phyloP scores from a whole-genome alignment of 2,329 filamentous ascomycete genomes.

The Trichoderma afroharzianum region DNA sequence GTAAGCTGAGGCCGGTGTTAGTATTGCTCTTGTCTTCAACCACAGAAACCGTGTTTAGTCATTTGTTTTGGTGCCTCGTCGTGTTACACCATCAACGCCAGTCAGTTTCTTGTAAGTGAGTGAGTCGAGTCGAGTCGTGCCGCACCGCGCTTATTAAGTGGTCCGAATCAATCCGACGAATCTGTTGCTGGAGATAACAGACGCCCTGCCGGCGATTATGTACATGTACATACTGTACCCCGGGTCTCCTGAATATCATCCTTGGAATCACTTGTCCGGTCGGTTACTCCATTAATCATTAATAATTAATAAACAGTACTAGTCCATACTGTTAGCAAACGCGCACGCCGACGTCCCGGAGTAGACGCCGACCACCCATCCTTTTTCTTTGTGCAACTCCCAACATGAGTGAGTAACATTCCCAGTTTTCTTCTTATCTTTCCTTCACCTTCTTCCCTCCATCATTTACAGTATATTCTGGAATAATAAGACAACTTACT shows the following conservation, averaged over 20 bases:
- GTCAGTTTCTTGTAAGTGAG: not conserved
- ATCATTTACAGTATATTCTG: not conserved
- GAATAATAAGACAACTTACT: not conserved
- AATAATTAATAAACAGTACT: not conserved
- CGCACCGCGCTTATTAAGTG: not conserved
- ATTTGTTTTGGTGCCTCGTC: not conserved
- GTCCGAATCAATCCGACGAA: not conserved
- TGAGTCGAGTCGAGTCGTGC: not conserved
- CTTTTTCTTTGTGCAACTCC: not conserved
- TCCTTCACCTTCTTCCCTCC: not conserved
- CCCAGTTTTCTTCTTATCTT: not conserved
- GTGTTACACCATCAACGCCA: not conserved
- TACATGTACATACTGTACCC: no score
- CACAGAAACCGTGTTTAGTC: not conserved
- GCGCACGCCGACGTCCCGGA: not conserved
- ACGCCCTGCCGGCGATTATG: not conserved
- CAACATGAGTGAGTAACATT: constrained; percentile 1
- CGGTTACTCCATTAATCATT: not conserved
- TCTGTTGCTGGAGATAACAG: constrained; percentile 8
- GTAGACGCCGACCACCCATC: not conserved
- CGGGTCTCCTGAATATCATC: not conserved
- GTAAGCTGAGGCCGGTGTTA: not conserved
- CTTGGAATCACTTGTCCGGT: not conserved
- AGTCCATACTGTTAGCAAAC: not conserved
- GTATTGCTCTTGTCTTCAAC: not conserved